phyloP scores from a whole-genome alignment of 2,329 filamentous ascomycete species.

The Cladosporium sp. region DNA sequence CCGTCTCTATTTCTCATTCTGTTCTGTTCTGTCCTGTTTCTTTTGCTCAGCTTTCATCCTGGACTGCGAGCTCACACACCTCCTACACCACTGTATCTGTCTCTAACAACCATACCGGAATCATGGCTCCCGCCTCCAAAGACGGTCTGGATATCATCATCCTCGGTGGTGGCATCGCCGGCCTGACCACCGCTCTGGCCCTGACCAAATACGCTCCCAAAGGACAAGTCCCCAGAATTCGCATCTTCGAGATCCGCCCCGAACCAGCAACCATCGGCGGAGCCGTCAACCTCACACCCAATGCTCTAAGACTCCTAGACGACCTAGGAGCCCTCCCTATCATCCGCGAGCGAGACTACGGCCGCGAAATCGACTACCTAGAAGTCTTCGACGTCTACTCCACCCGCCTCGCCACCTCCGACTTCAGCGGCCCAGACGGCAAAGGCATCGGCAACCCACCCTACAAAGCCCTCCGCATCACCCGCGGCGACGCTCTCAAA shows the following conservation, averaged over 20 bases:
- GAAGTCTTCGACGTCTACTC: conserved; percentile 49
- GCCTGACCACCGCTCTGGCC: conserved; percentile 52
- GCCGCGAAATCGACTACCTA: conserved; percentile 44
- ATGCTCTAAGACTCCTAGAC: conserved; percentile 44
- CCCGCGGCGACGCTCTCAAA: conserved; percentile 45
- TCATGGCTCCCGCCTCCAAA: conserved; percentile 27
- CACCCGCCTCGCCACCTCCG: conserved; percentile 45
- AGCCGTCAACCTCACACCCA: conserved; percentile 50
- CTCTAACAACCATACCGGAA: neutral
- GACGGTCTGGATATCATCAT: conserved; percentile 46
- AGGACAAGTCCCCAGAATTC: conserved; percentile 41
- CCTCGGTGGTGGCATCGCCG: conserved; percentile 54
- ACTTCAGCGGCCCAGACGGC: conserved; percentile 44
- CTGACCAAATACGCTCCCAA: conserved; percentile 46
- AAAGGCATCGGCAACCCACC: conserved; percentile 47
- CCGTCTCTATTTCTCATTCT: neutral
- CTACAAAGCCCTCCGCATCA: conserved; percentile 47
- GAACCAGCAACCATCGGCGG: conserved; percentile 48
- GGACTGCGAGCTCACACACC: neutral
- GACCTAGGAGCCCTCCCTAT: conserved; percentile 37
- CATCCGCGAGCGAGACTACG: conserved; percentile 43
- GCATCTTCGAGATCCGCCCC: conserved; percentile 51
- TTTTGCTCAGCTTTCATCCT: neutral
- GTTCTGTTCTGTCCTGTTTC: neutral
- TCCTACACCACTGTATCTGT: neutral